Percentiles rank a stretch among this genome's conserved stretches.
Evolutionary conservation across 2,329 filamentous ascomycete species (phyloP).

Genomic region (Atkinsonella hypoxylon): DNA sequence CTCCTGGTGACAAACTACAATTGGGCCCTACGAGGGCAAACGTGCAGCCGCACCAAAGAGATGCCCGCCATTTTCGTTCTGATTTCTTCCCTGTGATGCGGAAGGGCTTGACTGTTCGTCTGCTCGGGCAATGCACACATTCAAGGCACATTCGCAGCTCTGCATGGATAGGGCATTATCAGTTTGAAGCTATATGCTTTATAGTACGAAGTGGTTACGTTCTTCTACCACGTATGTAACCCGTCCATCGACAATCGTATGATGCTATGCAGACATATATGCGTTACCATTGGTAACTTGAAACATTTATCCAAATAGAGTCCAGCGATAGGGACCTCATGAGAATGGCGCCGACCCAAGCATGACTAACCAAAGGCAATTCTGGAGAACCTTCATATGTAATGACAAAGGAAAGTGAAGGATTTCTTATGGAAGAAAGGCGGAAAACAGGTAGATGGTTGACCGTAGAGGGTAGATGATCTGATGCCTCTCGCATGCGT

Average conservation of each 20-base stretch:
- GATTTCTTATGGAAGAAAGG: background rate
- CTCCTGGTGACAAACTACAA: too few species aligned
- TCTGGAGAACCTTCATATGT: background rate
- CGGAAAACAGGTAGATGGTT: background rate
- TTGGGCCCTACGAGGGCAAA: too few species aligned
- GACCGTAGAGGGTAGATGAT: background rate
- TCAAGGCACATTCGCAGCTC: too few species aligned
- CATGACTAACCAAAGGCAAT: background rate
- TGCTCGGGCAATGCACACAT: too few species aligned
- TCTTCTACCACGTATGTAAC: background rate
- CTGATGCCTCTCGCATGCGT: background rate
- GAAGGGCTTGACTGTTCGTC: too few species aligned
- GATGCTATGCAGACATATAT: background rate
- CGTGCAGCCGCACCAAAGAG: too few species aligned
- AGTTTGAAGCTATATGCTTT: too few species aligned
- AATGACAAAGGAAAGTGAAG: background rate
- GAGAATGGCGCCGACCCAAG: constrained; percentile 1
- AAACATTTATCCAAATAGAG: background rate
- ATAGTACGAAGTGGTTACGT: too few species aligned
- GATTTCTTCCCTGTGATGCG: too few species aligned
- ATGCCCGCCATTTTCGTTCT: too few species aligned
- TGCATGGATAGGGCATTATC: too few species aligned
- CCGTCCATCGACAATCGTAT: background rate
- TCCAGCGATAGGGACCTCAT: background rate
- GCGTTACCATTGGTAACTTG: background rate